These are phyloP conservation scores for Talaromyces trachyspermus DNA, from an alignment of 495 filamentous ascomycete genomes.

Conservation along the genomic window DNA sequence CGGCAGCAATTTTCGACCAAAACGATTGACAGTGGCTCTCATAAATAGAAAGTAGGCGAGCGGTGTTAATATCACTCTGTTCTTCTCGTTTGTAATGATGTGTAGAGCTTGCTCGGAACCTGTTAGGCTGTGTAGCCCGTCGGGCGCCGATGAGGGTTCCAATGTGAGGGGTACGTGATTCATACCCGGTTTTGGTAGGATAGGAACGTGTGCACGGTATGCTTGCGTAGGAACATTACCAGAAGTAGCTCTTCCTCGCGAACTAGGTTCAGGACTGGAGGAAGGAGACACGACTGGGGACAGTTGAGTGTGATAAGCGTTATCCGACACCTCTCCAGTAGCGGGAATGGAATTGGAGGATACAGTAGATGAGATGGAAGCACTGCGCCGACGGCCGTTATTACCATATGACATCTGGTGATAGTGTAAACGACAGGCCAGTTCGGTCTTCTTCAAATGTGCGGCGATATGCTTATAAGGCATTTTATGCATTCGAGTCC, in stretches of 20 bases:
- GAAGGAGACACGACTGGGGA: constrained; percentile 36
- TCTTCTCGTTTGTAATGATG: constrained; percentile 37
- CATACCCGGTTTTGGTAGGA: constrained; percentile 53
- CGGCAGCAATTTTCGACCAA: constrained; percentile 62
- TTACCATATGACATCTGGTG: constrained; percentile 77
- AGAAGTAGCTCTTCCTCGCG: constrained; percentile 5
- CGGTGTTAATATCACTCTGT: constrained; percentile 48
- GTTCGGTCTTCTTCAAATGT: constrained; percentile 76
- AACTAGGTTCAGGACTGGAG: constrained; percentile 35
- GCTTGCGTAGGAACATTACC: constrained; percentile 15
- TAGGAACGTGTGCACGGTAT: constrained; percentile 43
- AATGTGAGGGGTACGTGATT: constrained; percentile 13
- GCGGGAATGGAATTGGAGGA: constrained; percentile 24
- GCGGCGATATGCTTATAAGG: constrained; percentile 83
- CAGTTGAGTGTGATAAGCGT: constrained; percentile 17
- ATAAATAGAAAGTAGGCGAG: constrained; percentile 61
- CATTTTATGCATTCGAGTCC: constrained; percentile 78
- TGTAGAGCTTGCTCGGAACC: too few species aligned
- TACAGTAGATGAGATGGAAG: constrained; percentile 51
- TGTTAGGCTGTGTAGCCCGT: too few species aligned
- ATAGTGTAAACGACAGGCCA: constrained; percentile 78
- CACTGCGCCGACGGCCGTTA: constrained; percentile 62
- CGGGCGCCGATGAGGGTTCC: constrained; percentile 17
- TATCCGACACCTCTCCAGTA: constrained; percentile 15
- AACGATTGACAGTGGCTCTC: constrained; percentile 61